A percentile compares a stretch with the other conserved stretches of the same genome.
Evolutionary conservation across 2,329 filamentous ascomycete species (phyloP).

Genomic region (Apiospora hydei): DNA sequence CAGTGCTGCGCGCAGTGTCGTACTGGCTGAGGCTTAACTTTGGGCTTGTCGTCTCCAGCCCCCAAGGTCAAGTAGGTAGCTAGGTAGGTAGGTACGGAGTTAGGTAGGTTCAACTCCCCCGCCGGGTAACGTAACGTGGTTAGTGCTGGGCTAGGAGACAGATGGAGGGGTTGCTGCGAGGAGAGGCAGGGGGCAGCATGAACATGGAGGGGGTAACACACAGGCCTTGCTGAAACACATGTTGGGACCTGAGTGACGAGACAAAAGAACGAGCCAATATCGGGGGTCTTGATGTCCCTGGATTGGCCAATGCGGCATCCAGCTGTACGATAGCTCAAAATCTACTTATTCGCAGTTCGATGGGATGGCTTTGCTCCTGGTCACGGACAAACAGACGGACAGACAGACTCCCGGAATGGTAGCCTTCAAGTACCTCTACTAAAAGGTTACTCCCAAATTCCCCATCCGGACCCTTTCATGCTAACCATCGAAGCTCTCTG

Average conservation of each 20-base stretch:
- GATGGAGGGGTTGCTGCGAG: background rate
- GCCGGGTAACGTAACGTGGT: background rate
- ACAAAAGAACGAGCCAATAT: background rate
- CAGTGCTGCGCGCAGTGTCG: background rate
- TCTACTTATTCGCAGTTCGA: background rate
- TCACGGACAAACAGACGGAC: background rate
- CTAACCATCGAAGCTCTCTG: background rate
- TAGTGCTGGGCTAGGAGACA: background rate
- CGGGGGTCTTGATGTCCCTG: background rate
- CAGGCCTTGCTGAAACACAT: background rate
- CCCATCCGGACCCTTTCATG: conserved; percentile 13
- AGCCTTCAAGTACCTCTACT: background rate
- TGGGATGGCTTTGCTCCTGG: background rate
- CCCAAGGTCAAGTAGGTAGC: no score
- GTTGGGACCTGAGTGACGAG: background rate
- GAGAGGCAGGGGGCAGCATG: no score
- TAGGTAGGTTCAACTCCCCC: background rate
- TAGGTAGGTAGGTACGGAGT: background rate
- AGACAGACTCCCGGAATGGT: background rate
- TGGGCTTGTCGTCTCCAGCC: background rate
- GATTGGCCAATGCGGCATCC: background rate
- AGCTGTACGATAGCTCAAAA: background rate
- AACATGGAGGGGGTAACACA: no score
- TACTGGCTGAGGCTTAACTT: background rate
- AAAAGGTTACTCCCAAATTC: background rate